Evolutionary conservation across 2,329 filamentous ascomycete genomes (phyloP).

Genomic region (Elsinoe necatrix): DNA sequence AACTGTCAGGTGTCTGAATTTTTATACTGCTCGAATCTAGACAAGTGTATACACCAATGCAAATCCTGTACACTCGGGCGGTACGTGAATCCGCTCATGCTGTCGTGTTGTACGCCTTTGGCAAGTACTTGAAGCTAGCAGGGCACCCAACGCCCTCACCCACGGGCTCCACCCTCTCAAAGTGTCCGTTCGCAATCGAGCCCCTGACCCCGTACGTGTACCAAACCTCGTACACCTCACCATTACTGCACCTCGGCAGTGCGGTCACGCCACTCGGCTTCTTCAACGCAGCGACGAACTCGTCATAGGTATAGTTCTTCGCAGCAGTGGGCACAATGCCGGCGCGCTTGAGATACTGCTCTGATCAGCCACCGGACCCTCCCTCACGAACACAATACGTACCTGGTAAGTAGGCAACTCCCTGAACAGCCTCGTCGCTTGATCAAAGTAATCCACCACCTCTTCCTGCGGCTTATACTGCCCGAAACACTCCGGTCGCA

Average conservation of each 20-base stretch:
- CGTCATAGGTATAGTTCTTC: conserved; percentile 48
- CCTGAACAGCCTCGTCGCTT: conserved; percentile 21
- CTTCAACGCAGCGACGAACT: conserved; percentile 49
- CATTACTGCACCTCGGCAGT: conserved; percentile 47
- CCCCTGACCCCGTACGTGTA: conserved; percentile 54
- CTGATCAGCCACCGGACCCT: not conserved
- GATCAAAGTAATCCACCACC: conserved; percentile 23
- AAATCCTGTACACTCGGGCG: no score
- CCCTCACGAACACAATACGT: not conserved
- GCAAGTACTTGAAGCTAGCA: conserved; percentile 50
- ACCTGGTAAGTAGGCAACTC: conserved; percentile 21
- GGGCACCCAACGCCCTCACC: conserved; percentile 55
- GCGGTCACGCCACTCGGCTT: conserved; percentile 45
- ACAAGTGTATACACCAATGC: no score
- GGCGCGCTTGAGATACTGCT: conserved; percentile 42
- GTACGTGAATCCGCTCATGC: no score
- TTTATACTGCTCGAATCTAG: no score
- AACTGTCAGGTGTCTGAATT: no score
- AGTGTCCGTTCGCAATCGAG: conserved; percentile 50
- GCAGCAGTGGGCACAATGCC: conserved; percentile 47
- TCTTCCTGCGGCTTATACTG: conserved; percentile 21
- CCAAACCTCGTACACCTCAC: conserved; percentile 43
- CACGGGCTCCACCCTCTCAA: conserved; percentile 47
- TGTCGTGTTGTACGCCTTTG: conserved; percentile 35
- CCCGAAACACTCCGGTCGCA: conserved; percentile 23